Percentiles rank a stretch among this genome's conserved stretches.
Conservation (phyloP, 2,329 filamentous ascomycete species). For the Gaeumannomyces sp. region DNA sequence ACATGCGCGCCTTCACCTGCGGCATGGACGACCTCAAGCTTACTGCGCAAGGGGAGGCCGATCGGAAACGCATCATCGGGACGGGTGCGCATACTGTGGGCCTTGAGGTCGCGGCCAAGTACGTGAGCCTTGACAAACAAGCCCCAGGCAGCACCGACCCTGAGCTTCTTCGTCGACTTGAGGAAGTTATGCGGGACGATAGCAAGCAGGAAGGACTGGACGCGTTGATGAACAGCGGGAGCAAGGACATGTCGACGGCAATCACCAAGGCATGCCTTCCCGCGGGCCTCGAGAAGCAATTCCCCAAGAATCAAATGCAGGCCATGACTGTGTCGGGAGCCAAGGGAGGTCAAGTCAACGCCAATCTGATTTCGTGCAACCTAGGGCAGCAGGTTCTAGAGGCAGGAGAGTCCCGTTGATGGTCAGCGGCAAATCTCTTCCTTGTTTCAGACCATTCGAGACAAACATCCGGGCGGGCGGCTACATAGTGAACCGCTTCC, state of each 20-base stretch:
- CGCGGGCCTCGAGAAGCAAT: conserved; percentile 76
- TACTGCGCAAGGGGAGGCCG: conserved; percentile 69
- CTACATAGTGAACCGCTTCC: conserved; percentile 92
- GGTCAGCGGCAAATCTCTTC: conserved; percentile 94
- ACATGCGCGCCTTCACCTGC: conserved; percentile 93
- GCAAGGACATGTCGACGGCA: conserved; percentile 63
- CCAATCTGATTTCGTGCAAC: conserved; percentile 96
- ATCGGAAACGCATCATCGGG: conserved; percentile 61
- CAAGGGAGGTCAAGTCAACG: conserved; percentile 89
- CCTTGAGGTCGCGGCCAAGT: conserved; percentile 73
- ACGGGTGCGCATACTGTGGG: conserved; percentile 61
- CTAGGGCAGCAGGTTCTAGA: conserved; percentile 94
- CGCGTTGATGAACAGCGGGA: conserved; percentile 70
- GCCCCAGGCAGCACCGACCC: conserved; percentile 57
- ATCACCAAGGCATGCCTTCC: conserved; percentile 80
- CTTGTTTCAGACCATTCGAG: conserved; percentile 90
- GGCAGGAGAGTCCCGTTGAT: conserved; percentile 88
- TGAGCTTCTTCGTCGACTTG: conserved; percentile 70
- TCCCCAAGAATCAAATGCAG: conserved; percentile 98
- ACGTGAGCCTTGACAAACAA: conserved; percentile 72
- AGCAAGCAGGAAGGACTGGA: conserved; percentile 88
- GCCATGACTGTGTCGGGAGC: conserved; percentile 96
- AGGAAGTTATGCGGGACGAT: conserved; percentile 87
- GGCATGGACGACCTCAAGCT: conserved; percentile 94
- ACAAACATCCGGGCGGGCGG: conserved; percentile 84